Evolutionary conservation across 2,329 filamentous ascomycete species (phyloP).

Genomic region (Pezicula radicicola): DNA sequence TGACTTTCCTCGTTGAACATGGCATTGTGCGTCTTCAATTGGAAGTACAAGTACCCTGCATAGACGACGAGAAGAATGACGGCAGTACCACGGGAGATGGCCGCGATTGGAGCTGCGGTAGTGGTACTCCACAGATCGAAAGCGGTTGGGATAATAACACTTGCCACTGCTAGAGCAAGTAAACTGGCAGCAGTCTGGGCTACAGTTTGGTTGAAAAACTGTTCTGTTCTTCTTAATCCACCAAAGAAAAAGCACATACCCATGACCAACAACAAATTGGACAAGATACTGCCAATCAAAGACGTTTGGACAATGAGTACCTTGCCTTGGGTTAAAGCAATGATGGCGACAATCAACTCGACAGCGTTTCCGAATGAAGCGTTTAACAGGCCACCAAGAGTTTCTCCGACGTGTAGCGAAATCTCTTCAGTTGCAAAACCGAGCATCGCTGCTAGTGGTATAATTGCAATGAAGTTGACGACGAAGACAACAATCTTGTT

Average conservation of each 20-base stretch:
- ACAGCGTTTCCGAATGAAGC: conserved; percentile 91
- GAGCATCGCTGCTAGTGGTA: conserved; percentile 83
- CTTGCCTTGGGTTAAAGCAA: conserved; percentile 67
- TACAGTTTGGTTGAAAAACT: conserved; percentile 89
- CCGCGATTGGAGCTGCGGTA: conserved; percentile 40
- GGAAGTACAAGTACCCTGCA: conserved; percentile 81
- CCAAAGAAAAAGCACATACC: conserved; percentile 90
- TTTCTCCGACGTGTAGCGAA: conserved; percentile 77
- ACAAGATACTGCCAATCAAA: conserved; percentile 86
- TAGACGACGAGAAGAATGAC: conserved; percentile 85
- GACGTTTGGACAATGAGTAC: conserved; percentile 88
- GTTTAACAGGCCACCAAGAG: conserved; percentile 83
- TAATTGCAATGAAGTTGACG: conserved; percentile 91
- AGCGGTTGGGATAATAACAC: conserved; percentile 85
- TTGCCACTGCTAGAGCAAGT: conserved; percentile 68
- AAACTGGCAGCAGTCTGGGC: conserved; percentile 80
- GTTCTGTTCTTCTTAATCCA: conserved; percentile 67
- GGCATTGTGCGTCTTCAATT: conserved; percentile 77
- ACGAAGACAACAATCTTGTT: conserved; percentile 69
- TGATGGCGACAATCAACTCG: conserved; percentile 83
- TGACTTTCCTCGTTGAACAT: conserved; percentile 80
- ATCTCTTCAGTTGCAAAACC: conserved; percentile 90
- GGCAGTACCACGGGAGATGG: conserved; percentile 68
- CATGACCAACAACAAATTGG: conserved; percentile 83
- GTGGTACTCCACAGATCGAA: conserved; percentile 60